Conservation (phyloP, 176 grass and related monocot species). For the Carex myosuroides region DNA sequence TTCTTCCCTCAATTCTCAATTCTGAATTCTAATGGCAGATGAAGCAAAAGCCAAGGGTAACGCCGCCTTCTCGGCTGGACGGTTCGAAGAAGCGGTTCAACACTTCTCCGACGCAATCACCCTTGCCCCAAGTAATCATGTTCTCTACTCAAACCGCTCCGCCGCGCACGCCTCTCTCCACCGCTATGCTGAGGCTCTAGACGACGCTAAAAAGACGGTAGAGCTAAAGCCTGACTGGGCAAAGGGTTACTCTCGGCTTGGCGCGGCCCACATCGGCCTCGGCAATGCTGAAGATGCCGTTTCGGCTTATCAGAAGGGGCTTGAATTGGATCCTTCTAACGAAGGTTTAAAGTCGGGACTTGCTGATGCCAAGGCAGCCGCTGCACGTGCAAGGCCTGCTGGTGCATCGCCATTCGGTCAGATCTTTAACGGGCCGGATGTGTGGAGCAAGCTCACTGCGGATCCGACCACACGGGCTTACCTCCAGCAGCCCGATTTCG, state of each 20-base stretch:
- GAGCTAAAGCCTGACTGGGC: constrained; percentile 92
- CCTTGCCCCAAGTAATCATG: constrained; percentile 25
- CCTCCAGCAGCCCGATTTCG: constrained; percentile 76
- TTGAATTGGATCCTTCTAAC: constrained; percentile 63
- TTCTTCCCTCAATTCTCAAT: neutral
- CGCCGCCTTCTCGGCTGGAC: constrained; percentile 26
- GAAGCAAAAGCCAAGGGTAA: constrained; percentile 1
- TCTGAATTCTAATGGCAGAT: neutral
- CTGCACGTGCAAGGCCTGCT: constrained; percentile 15
- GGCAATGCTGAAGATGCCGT: constrained; percentile 45
- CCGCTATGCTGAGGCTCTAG: constrained; percentile 70
- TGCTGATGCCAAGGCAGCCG: constrained; percentile 52
- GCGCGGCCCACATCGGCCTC: constrained; percentile 76
- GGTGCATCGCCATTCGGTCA: constrained; percentile 53
- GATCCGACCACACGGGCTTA: constrained; percentile 69
- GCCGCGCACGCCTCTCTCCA: constrained; percentile 83
- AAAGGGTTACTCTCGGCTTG: constrained; percentile 93
- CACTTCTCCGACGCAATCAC: constrained; percentile 48
- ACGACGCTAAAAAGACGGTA: constrained; percentile 77
- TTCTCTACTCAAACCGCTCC: constrained; percentile 95
- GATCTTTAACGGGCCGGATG: constrained; percentile 87
- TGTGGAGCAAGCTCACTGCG: constrained; percentile 84
- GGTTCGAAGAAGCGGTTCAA: constrained; percentile 31
- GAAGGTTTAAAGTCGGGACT: constrained; percentile 72
- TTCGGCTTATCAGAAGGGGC: constrained; percentile 77